Conservation (phyloP, 768 basidiomycete genomes). For the Phlegmacium glaucopus region DNA sequence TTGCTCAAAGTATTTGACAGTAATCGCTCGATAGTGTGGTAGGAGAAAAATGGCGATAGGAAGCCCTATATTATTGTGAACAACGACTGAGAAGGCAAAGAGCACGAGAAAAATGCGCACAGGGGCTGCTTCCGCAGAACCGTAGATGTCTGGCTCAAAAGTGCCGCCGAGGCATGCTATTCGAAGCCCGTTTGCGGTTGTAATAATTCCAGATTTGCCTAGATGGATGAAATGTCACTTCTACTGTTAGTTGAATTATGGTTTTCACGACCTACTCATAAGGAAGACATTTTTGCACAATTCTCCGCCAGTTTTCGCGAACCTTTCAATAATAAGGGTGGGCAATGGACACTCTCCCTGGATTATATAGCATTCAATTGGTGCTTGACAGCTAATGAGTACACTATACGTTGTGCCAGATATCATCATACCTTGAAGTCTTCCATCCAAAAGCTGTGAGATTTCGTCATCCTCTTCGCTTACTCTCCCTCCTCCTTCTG, state of each 20-base stretch:
- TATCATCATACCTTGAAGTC: conserved; percentile 52
- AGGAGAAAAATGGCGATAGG: conserved; percentile 70
- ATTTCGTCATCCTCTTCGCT: conserved; percentile 30
- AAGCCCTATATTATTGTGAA: conserved; percentile 52
- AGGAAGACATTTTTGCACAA: conserved; percentile 81
- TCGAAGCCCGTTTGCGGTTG: conserved; percentile 74
- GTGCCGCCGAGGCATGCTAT: conserved; percentile 85
- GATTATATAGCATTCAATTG: conserved; percentile 91
- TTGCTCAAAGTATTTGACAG: conserved; percentile 66
- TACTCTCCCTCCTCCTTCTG: conserved; percentile 26
- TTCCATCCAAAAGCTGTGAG: conserved; percentile 59
- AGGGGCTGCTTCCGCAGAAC: conserved; percentile 57
- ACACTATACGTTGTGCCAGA: conserved; percentile 7
- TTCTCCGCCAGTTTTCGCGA: conserved; percentile 74
- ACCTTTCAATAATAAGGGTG: conserved; percentile 66
- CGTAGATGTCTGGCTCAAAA: conserved; percentile 61
- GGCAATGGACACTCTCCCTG: conserved; percentile 81
- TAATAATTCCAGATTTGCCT: conserved; percentile 83
- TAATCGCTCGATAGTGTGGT: conserved; percentile 66
- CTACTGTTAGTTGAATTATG: too few relatives aligned
- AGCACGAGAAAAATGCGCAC: conserved; percentile 35
- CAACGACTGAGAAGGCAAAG: conserved; percentile 2
- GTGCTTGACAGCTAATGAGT: conserved; percentile 46
- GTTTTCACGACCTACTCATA: conserved; percentile 55
- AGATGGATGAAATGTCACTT: not conserved